Evolutionary conservation across 352 stramenopile species (phyloP), one percentile per base, ranked within the genome.

Genomic region (Globisporangium cylindrosporum): DNA sequence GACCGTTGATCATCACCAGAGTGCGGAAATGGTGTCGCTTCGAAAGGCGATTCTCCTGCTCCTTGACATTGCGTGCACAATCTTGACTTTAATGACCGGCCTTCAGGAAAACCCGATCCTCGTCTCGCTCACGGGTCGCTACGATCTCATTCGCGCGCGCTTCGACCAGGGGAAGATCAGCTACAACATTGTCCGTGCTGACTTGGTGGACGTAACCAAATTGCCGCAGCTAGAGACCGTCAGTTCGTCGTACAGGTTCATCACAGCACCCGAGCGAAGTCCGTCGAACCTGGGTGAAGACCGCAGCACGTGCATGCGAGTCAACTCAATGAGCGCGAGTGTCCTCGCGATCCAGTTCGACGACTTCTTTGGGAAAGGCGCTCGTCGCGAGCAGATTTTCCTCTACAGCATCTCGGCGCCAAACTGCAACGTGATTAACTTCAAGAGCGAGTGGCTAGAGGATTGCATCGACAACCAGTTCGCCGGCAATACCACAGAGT

Each of bases 381-480:
- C 76, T 63, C 72, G 78, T 0, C 69, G 78, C 8, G 66, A 68
- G 0, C 70, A 80, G 55, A 68, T 69, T 20, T 80, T 74, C 58
- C 69, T 82, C 15, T 73, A 78, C 69, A 80, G 73, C 36, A 82
- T 85, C 36, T 85, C 77, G 18, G 73, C 77, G 20, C 75, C 73
- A 29, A 65, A 69, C n/a, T 82, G 78, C 59, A 65, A 73, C 1
- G 12, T 82, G 27, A 59, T 84, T 51, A 86, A 86, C 64, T 73
- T 86, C 22, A 49, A 34, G n/a, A 68, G 67, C 0, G 54, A 74
- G 15, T 86, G 78, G 78, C 62, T 80, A 24, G 46, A 60, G 3
- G 63, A 73, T 10, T 89, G 81, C 49, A 55, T 81, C 32, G 36
- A 15, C 10, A 57, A n/a, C 9, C 64, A 49, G n/a, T 32, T 73